phyloP scores from a whole-genome alignment of 345 rosid genomes.

The Fremontodendron californicum region DNA sequence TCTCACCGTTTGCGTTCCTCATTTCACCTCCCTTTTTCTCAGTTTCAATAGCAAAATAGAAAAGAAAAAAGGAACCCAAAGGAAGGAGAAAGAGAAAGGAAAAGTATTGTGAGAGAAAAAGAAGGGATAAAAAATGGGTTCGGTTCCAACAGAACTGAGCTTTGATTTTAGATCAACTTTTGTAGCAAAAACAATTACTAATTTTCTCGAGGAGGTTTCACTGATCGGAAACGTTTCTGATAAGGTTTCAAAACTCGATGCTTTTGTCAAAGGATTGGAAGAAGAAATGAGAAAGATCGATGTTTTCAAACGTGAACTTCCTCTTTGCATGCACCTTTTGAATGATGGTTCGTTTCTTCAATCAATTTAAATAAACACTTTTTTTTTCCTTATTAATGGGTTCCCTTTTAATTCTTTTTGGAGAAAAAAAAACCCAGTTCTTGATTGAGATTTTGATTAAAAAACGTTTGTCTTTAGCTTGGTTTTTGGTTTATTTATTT shows the following conservation, averaged over 20 bases:
- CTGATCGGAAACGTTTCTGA: constrained; percentile 41
- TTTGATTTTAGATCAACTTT: constrained; percentile 49
- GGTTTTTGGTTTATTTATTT: constrained; percentile 1
- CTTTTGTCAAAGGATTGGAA: constrained; percentile 54
- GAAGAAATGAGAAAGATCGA: constrained; percentile 81
- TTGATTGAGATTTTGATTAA: neutral
- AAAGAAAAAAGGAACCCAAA: neutral
- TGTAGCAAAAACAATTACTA: constrained; percentile 49
- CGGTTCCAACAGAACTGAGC: constrained; percentile 64
- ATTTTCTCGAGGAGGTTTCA: constrained; percentile 46
- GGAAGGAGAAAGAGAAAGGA: neutral
- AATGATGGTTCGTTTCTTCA: constrained; percentile 61
- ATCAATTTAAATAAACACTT: neutral
- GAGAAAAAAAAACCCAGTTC: neutral
- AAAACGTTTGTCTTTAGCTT: neutral
- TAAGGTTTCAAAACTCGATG: constrained; percentile 43
- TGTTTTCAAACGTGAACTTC: constrained; percentile 74
- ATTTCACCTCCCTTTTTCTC: constrained; percentile 3
- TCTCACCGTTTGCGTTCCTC: constrained; percentile 23
- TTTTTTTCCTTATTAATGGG: neutral
- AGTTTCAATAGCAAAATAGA: neutral
- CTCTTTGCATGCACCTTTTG: constrained; percentile 71
- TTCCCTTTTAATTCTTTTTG: neutral
- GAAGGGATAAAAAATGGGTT: constrained; percentile 40
- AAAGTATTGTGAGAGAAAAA: neutral